These are phyloP conservation scores for Alternaria arbusti DNA, from an alignment of 2,329 filamentous ascomycete species.

Conservation along the genomic window DNA sequence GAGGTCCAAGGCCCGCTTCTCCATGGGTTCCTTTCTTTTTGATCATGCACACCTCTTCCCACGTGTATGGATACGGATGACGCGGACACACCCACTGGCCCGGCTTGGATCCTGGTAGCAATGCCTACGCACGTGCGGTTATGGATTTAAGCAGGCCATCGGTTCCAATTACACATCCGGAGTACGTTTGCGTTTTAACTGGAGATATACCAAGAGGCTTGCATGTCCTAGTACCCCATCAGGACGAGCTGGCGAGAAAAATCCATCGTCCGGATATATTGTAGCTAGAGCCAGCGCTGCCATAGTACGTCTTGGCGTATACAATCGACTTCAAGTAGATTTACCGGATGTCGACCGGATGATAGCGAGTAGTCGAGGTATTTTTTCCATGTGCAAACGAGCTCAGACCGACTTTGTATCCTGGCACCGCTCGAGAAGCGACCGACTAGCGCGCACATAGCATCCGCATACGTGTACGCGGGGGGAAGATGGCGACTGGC, in stretches of 20 bases:
- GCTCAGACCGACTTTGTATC: neutral
- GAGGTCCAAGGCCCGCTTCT: neutral
- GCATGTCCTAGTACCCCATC: neutral
- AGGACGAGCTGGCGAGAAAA: neutral
- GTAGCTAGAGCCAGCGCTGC: neutral
- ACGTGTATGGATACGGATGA: neutral
- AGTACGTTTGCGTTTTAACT: neutral
- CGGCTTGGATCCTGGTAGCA: neutral
- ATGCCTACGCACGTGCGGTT: neutral
- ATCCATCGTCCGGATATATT: neutral
- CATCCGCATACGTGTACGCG: neutral
- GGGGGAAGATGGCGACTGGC: neutral
- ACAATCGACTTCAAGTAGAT: neutral
- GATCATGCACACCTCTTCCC: neutral
- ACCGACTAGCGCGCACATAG: neutral
- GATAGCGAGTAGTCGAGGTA: neutral
- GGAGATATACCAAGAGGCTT: neutral
- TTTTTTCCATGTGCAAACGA: neutral
- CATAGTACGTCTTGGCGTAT: neutral
- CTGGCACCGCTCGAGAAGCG: neutral
- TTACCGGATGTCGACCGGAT: neutral
- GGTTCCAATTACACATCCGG: neutral
- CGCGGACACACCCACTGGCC: neutral
- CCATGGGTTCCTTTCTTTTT: neutral
- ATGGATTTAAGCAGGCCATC: neutral